Percentiles rank a stretch among this genome's conserved stretches.
These are phyloP conservation scores for Xerocomus potaroensis DNA, from an alignment of 768 basidiomycete genomes.

Conservation along the genomic window DNA sequence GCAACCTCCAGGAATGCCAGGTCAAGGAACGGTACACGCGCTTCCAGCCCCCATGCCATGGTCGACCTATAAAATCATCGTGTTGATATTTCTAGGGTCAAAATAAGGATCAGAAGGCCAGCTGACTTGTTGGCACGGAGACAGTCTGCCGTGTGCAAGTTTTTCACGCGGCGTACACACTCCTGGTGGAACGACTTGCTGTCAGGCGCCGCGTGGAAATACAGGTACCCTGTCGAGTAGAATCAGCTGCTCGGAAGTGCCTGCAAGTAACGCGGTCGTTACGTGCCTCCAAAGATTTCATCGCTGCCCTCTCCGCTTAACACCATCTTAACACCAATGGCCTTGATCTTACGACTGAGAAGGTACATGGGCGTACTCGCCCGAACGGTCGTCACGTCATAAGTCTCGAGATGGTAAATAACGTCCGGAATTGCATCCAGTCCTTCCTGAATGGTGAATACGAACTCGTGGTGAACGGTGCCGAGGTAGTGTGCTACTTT, in stretches of 20 bases:
- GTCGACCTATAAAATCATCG: conserved; percentile 64
- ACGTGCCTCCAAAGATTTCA: conserved; percentile 89
- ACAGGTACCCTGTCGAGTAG: conserved; percentile 74
- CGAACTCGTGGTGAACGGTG: conserved; percentile 95
- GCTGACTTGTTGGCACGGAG: conserved; percentile 94
- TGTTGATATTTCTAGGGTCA: conserved; percentile 3
- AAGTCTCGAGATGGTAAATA: conserved; percentile 97
- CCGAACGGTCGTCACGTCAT: conserved; percentile 97
- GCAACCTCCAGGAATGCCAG: conserved; percentile 91
- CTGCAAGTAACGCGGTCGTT: conserved; percentile 3
- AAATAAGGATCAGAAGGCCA: neutral
- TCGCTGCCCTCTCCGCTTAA: conserved; percentile 96
- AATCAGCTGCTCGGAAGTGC: conserved; percentile 5
- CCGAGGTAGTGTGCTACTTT: conserved; percentile 93
- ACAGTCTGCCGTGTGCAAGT: conserved; percentile 96
- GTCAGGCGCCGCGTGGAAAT: conserved; percentile 98
- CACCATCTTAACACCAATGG: conserved; percentile 99
- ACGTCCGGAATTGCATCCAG: conserved; percentile 96
- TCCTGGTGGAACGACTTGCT: conserved; percentile 90
- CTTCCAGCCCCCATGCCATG: conserved; percentile 99
- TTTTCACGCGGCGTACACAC: conserved; percentile 91
- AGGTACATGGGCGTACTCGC: conserved; percentile 99
- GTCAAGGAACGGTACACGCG: conserved; percentile 98
- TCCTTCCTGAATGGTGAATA: conserved; percentile 97
- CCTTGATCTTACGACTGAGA: conserved; percentile 96